Percentiles rank a stretch among this genome's conserved stretches.
Evolutionary conservation across 2,329 filamentous ascomycete species (phyloP).

Genomic region (Fusarium penzigii): DNA sequence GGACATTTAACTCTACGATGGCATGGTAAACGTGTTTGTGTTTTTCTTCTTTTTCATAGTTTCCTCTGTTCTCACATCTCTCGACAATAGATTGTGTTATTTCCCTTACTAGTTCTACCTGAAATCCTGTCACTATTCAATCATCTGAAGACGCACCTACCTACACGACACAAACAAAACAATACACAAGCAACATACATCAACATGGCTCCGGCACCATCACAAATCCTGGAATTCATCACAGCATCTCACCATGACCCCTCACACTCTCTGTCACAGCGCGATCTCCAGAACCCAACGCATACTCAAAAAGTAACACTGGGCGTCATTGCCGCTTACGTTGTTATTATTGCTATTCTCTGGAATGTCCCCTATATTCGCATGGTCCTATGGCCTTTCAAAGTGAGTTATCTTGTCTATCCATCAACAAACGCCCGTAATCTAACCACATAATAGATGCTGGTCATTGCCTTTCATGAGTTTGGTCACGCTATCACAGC

Average conservation of each 20-base stretch:
- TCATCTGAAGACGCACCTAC: too few species aligned
- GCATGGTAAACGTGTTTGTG: background rate
- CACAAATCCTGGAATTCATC: constrained; percentile 11
- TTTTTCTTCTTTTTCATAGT: background rate
- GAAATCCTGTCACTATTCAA: too few species aligned
- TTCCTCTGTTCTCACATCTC: background rate
- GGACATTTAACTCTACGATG: background rate
- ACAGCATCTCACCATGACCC: constrained; percentile 10
- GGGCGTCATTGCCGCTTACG: constrained; percentile 70
- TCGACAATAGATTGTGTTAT: too few species aligned
- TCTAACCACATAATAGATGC: constrained; percentile 56
- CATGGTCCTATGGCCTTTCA: constrained; percentile 78
- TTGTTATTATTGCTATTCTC: constrained; percentile 71
- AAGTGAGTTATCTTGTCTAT: constrained; percentile 49
- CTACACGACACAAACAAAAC: too few species aligned
- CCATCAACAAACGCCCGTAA: background rate
- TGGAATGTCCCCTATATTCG: constrained; percentile 81
- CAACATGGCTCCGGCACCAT: constrained; percentile 23
- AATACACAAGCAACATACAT: too few species aligned
- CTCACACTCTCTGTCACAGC: constrained; percentile 40
- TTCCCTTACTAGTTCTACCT: too few species aligned
- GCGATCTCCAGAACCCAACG: constrained; percentile 59
- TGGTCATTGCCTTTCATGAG: constrained; percentile 82
- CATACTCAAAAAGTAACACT: constrained; percentile 71
- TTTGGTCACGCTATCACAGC: constrained; percentile 75